Base-by-base conservation (phyloP, 306 rosid genomes). In the Albizia julibrissin region DNA sequence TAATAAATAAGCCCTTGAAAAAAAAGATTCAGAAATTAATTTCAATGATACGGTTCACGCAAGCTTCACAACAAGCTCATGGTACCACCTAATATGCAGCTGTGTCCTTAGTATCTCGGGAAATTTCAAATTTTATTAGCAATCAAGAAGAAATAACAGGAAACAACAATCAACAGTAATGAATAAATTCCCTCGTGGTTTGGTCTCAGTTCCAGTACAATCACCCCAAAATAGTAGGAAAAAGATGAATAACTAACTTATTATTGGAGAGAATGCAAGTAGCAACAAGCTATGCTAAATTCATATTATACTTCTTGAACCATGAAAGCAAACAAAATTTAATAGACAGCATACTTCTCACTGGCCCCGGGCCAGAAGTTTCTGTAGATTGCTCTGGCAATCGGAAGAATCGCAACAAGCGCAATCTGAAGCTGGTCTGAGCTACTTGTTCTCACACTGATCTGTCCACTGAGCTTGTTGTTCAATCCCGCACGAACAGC, bases 371-470 rank as follows among this genome's bases (percentile, higher is more conserved):
- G 96, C 90, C 92, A 87, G 82, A 93, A 78, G 83, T 37, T 85
- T 77, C 91, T 93, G 49, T 87, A 93, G 83, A 93, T 85, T 76
- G 96, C 81, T 91, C 75, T 87, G 71, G 87, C 91, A 47, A 96
- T 83, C 1, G 99, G 99, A 82, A 92, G 87, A 80, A 93, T 40
- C 5, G 97, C 97, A 69, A 96, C 47, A 22, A 96, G 94, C 19
- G 98, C 99, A 80, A 92, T 85, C 87, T 96, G 99, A 81, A 96
- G 94, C 79, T 93, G 98, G 78, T 95, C 99, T n/a, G 99, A 91
- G 86, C 98, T 92, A 83, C 98, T 93, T 43, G 97, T 93, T 88
- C 92, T 87, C 77, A 96, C 89, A 29, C 84, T 76, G 62, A 96
- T 89, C 90, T 96, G 99, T 61, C 99, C 99, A 27, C 97, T 93